phyloP scores from a whole-genome alignment of 1,284 basidiomycete species.

The Ustilago trichophora region DNA sequence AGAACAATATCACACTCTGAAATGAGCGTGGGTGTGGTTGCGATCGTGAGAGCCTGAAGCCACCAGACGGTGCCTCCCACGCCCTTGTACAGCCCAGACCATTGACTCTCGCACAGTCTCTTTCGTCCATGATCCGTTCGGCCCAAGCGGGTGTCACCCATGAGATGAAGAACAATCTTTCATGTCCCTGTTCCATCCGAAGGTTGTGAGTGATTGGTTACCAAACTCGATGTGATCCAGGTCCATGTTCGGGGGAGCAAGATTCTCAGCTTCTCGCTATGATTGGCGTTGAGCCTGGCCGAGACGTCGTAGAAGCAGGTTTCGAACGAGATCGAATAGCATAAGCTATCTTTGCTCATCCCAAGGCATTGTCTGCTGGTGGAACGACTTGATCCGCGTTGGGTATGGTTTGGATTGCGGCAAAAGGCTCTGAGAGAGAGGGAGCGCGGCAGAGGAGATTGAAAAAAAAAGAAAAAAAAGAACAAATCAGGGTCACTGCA shows the following conservation, averaged over 20 bases:
- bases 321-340: not conserved
- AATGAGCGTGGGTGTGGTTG: not conserved
- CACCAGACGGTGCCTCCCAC: not conserved
- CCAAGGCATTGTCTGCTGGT: too few species aligned
- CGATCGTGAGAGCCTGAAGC: not conserved
- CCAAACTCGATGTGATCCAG: not conserved
- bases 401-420: not conserved
- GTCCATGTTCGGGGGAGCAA: not conserved
- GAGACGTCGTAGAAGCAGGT: slow-evolving; percentile 1
- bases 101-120: too few species aligned
- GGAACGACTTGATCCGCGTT: not conserved
- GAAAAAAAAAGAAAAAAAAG: not conserved
- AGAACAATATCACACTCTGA: not conserved
- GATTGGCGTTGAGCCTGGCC: slow-evolving; percentile 9
- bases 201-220: too few species aligned
- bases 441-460: not conserved
- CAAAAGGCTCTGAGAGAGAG: too few species aligned
- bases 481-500: not conserved
- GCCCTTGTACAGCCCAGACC: not conserved
- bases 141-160: not conserved
- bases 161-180: not conserved
- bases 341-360: too few species aligned
- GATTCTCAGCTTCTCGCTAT: not conserved
- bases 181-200: slow-evolving; percentile 3
- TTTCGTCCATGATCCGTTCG: too few species aligned